Conservation (phyloP, 2,329 filamentous ascomycete species). For the Neofusicoccum laricinum region DNA sequence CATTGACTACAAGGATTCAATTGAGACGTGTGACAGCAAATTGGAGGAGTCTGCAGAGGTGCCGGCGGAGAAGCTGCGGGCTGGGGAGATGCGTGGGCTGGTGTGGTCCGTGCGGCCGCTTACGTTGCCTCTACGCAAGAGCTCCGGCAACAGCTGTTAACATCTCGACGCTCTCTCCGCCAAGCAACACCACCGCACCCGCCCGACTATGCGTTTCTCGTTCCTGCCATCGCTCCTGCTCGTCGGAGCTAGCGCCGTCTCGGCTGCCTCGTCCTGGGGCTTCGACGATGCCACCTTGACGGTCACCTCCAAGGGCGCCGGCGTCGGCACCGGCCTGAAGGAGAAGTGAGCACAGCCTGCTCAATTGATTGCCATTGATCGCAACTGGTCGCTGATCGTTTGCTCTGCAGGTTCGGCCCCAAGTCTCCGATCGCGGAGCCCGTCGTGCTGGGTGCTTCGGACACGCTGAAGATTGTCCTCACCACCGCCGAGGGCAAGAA, state of each 20-base stretch:
- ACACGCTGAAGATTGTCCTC: constrained; percentile 77
- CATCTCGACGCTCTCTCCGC: constrained; percentile 1
- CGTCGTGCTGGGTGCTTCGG: constrained; percentile 63
- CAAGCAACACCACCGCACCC: neutral
- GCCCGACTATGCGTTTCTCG: constrained; percentile 24
- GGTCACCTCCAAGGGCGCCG: constrained; percentile 59
- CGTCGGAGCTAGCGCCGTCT: constrained; percentile 39
- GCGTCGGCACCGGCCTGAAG: constrained; percentile 52
- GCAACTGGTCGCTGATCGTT: neutral
- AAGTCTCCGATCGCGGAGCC: constrained; percentile 61
- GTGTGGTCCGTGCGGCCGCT: constrained; percentile 2
- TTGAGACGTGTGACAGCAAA: too few relatives aligned
- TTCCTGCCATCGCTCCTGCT: constrained; percentile 43
- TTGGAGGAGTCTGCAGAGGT: too few relatives aligned
- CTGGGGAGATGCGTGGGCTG: too few relatives aligned
- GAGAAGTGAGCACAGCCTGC: constrained; percentile 55
- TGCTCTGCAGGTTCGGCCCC: constrained; percentile 35
- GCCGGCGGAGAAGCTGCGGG: neutral
- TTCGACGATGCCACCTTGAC: constrained; percentile 71
- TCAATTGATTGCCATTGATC: neutral
- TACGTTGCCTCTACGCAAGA: constrained; percentile 12
- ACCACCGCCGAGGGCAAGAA: constrained; percentile 77
- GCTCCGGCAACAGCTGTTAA: constrained; percentile 1
- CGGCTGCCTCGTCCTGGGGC: constrained; percentile 61
- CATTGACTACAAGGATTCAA: too few relatives aligned